Evolutionary conservation across 441 rosid genomes (phyloP).

Genomic region (Populus hybrid): DNA sequence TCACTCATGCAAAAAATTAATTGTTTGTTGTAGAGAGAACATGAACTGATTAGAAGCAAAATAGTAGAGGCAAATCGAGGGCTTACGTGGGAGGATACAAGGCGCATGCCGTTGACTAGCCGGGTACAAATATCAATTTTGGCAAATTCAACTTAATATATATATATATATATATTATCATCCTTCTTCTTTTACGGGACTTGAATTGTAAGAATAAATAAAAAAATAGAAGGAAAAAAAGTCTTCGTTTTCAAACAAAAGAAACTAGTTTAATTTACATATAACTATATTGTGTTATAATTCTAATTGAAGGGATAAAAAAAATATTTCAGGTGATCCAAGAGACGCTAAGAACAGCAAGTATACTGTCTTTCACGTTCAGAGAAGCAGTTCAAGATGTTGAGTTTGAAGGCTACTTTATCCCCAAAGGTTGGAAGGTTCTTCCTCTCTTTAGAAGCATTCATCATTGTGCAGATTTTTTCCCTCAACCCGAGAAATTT

Average conservation of each 20-base stretch:
- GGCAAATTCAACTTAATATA: not conserved
- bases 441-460: slow-evolving; percentile 86
- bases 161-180: too few species aligned
- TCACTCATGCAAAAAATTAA: not conserved
- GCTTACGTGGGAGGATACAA: slow-evolving; percentile 87
- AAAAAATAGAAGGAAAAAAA: too few species aligned
- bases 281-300: not conserved
- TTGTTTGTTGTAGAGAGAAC: slow-evolving; percentile 50
- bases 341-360: slow-evolving; percentile 84
- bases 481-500: slow-evolving; percentile 77
- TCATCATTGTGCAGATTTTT: slow-evolving; percentile 72
- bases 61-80: slow-evolving; percentile 47
- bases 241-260: too few species aligned
- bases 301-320: not conserved
- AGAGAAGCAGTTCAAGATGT: slow-evolving; percentile 92
- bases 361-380: slow-evolving; percentile 79
- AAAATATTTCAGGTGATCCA: slow-evolving; percentile 65
- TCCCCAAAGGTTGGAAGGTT: slow-evolving; percentile 96
- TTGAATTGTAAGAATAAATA: not conserved
- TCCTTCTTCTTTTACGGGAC: not conserved
- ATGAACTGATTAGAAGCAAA: slow-evolving; percentile 47
- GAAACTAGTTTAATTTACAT: not conserved
- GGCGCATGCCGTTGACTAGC: slow-evolving; percentile 76
- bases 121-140: slow-evolving; percentile 38
- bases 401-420: slow-evolving; percentile 65